A percentile compares a stretch with the other conserved stretches of the same genome.
These are phyloP conservation scores for Athelia sp. DNA, from an alignment of 1,284 basidiomycete genomes.

Conservation along the genomic window DNA sequence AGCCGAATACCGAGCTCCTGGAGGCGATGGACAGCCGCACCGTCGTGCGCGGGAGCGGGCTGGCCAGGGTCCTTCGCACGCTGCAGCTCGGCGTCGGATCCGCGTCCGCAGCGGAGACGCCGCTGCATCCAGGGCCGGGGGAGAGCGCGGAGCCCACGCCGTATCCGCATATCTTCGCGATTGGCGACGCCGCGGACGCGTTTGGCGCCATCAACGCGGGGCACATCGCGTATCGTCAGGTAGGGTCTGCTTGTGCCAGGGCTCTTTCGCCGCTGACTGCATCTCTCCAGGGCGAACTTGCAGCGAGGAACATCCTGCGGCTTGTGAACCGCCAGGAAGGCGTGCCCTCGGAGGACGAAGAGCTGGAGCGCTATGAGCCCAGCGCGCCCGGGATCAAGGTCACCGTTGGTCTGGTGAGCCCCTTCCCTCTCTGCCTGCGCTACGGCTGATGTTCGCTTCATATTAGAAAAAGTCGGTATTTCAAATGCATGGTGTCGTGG, in stretches of 20 bases:
- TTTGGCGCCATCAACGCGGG: slow-evolving; percentile 48
- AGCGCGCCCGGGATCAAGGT: slow-evolving; percentile 65
- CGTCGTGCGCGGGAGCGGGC: slow-evolving; percentile 33
- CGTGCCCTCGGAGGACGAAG: neutral
- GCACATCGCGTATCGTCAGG: slow-evolving; percentile 45
- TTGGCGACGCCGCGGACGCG: slow-evolving; percentile 47
- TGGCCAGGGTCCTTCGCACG: slow-evolving; percentile 38
- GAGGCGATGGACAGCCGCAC: slow-evolving; percentile 29
- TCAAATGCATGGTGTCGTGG: slow-evolving; percentile 37
- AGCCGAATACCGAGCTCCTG: slow-evolving; percentile 45
- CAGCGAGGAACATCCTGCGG: neutral
- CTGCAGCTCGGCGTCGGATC: slow-evolving; percentile 31
- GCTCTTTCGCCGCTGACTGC: neutral
- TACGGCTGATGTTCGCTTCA: too few species aligned
- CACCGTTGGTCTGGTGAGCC: slow-evolving; percentile 51
- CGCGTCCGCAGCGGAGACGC: too few species aligned
- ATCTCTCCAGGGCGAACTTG: neutral
- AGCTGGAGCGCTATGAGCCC: slow-evolving; percentile 35
- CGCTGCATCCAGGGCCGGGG: too few species aligned
- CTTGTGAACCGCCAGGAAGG: neutral
- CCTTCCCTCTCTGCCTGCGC: too few species aligned
- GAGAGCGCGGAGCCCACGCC: slow-evolving; percentile 14
- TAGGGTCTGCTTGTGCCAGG: slow-evolving; percentile 9
- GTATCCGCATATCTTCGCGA: slow-evolving; percentile 37
- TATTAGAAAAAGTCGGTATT: slow-evolving; percentile 29